Conservation (phyloP, 1,284 basidiomycete species). For the Stereum hirsutum region DNA sequence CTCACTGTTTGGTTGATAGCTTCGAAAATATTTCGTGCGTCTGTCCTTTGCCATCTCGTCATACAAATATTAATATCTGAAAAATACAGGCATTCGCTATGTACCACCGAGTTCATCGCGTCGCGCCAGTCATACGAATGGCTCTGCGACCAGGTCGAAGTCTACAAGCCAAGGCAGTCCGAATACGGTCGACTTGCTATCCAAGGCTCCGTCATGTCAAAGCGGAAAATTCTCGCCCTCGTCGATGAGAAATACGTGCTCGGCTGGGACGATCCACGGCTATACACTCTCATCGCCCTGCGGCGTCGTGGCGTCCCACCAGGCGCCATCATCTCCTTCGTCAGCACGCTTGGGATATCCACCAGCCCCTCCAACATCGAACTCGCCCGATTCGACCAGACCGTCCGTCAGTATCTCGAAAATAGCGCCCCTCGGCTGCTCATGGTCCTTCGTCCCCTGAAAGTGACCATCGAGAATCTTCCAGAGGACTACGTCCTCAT, state of each 20-base stretch:
- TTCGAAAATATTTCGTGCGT: constrained; percentile 98
- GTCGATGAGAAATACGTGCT: constrained; percentile 81
- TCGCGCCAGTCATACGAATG: constrained; percentile 98
- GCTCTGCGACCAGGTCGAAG: constrained; percentile 93
- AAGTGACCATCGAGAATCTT: constrained; percentile 87
- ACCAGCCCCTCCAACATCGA: constrained; percentile 83
- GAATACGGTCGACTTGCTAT: constrained; percentile 94
- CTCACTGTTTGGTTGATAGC: constrained; percentile 97
- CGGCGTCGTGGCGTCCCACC: constrained; percentile 93
- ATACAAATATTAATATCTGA: neutral
- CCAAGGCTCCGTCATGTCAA: constrained; percentile 95
- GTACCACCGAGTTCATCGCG: constrained; percentile 95
- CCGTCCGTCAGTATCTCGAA: constrained; percentile 87
- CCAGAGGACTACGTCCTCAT: constrained; percentile 79
- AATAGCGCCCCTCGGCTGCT: constrained; percentile 82
- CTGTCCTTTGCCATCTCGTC: neutral
- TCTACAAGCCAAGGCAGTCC: constrained; percentile 98
- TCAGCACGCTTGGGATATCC: constrained; percentile 89
- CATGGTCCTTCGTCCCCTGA: constrained; percentile 90
- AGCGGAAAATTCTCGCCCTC: constrained; percentile 90
- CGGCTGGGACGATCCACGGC: constrained; percentile 98
- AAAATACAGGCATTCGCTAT: constrained; percentile 80
- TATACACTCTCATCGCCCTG: constrained; percentile 95
- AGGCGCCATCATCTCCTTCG: constrained; percentile 90
- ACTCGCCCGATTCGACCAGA: constrained; percentile 84